Percentiles rank a stretch among this genome's conserved stretches.
These are phyloP conservation scores for Sporisorium reilianum DNA, from an alignment of 1,284 basidiomycete species.

Conservation along the genomic window DNA sequence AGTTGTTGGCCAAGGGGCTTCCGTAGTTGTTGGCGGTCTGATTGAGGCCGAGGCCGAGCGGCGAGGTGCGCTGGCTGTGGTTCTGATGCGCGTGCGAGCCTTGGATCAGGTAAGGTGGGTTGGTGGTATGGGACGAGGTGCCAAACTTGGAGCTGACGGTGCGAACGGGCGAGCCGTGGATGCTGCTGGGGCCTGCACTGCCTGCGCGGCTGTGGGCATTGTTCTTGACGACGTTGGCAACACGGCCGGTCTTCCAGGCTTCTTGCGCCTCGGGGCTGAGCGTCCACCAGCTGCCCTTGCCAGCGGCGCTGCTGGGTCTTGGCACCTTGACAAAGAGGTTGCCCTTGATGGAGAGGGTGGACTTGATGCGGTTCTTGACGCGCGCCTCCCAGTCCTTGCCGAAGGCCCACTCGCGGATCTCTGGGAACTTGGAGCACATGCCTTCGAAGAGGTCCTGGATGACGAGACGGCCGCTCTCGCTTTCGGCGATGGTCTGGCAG, in stretches of 20 bases:
- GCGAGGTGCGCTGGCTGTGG: conserved; percentile 51
- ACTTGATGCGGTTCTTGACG: conserved; percentile 69
- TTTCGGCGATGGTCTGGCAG: conserved; percentile 64
- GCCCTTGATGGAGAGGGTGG: conserved; percentile 67
- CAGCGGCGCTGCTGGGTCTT: conserved; percentile 58
- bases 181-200: conserved; percentile 55
- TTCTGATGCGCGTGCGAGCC: conserved; percentile 45
- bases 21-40: conserved; percentile 31
- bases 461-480: conserved; percentile 61
- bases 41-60: conserved; percentile 43
- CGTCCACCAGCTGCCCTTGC: conserved; percentile 68
- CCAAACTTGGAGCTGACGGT: conserved; percentile 54
- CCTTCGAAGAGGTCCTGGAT: conserved; percentile 67
- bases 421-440: conserved; percentile 66
- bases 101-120: conserved; percentile 51
- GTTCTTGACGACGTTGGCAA: conserved; percentile 62
- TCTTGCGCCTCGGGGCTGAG: conserved; percentile 64
- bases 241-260: conserved; percentile 62
- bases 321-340: conserved; percentile 67
- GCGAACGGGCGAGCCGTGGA: conserved; percentile 51
- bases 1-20: conserved; percentile 48
- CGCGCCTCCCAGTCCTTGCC: conserved; percentile 68
- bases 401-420: conserved; percentile 66
- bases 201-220: conserved; percentile 51
- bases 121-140: conserved; percentile 34